phyloP scores from a whole-genome alignment of 371 early-diverging fungal species.

The Zancudomyces culisetae region DNA sequence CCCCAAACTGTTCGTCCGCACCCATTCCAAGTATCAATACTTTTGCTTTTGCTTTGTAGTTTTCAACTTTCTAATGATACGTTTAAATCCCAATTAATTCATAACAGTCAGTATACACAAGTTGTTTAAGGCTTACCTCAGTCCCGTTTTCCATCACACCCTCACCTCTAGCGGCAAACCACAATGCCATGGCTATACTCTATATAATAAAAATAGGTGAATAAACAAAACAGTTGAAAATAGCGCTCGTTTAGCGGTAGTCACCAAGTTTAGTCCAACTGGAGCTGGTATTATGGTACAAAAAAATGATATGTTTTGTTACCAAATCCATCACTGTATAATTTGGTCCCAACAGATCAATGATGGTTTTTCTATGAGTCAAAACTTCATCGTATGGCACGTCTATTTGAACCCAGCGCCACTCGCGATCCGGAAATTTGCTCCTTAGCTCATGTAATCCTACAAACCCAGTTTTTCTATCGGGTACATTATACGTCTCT shows the following conservation, averaged over 20 bases:
- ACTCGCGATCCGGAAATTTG: conserved; percentile 44
- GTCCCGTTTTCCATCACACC: neutral
- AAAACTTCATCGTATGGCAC: conserved; percentile 56
- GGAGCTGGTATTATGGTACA: too few relatives aligned
- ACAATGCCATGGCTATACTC: conserved; percentile 91
- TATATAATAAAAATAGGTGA: neutral
- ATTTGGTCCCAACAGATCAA: conserved; percentile 56
- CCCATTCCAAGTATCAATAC: conserved; percentile 85
- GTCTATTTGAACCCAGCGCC: conserved; percentile 80
- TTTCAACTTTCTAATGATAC: neutral
- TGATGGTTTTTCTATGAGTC: conserved; percentile 32
- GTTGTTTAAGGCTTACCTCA: conserved; percentile 2
- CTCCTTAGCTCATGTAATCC: conserved; percentile 39
- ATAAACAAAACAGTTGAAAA: conserved; percentile 10
- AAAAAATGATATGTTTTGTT: too few relatives aligned
- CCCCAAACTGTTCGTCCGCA: conserved; percentile 88
- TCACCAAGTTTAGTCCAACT: too few relatives aligned
- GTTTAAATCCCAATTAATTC: neutral
- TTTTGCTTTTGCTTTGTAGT: conserved; percentile 25
- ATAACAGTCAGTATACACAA: conserved; percentile 25
- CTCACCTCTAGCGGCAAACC: conserved; percentile 48
- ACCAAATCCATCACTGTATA: conserved; percentile 79
- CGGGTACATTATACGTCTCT: conserved; percentile 85
- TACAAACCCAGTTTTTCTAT: conserved; percentile 58
- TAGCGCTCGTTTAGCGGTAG: too few relatives aligned